A percentile compares a stretch with the other conserved stretches of the same genome.
Evolutionary conservation across 441 rosid genomes (phyloP).

Genomic region (Populus hybrid): DNA sequence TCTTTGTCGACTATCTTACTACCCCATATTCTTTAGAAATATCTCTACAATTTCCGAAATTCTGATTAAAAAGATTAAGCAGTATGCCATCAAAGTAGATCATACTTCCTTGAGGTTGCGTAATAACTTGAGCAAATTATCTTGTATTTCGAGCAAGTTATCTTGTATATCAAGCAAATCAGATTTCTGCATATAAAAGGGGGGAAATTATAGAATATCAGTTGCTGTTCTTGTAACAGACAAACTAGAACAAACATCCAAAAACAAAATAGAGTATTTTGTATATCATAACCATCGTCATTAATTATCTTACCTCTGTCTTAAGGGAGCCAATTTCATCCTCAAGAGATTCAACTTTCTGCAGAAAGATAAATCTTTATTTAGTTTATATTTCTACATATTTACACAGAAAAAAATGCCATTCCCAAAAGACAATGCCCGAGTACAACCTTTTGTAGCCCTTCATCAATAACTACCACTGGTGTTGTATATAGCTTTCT

Average conservation of each 20-base stretch:
- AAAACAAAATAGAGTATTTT: not conserved
- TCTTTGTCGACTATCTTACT: too few relatives aligned
- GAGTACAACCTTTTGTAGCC: not conserved
- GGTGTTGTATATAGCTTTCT: slow-evolving; percentile 10
- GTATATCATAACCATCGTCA: not conserved
- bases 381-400: not conserved
- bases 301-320: slow-evolving; percentile 4
- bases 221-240: not conserved
- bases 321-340: slow-evolving; percentile 11
- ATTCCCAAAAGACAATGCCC: not conserved
- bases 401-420: not conserved
- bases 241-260: not conserved
- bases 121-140: slow-evolving; percentile 11
- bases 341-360: slow-evolving; percentile 11
- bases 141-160: slow-evolving; percentile 6
- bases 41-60: too few relatives aligned
- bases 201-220: not conserved
- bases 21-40: too few relatives aligned
- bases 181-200: not conserved
- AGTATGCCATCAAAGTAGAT: not conserved
- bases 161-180: slow-evolving; percentile 2
- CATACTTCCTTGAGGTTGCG: slow-evolving; percentile 1
- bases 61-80: too few relatives aligned
- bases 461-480: not conserved
- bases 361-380: not conserved